Percentiles rank a stretch among this genome's conserved stretches.
Evolutionary conservation across 129 eudicot genomes (phyloP).

Genomic region (Pulicaria dysenterica): DNA sequence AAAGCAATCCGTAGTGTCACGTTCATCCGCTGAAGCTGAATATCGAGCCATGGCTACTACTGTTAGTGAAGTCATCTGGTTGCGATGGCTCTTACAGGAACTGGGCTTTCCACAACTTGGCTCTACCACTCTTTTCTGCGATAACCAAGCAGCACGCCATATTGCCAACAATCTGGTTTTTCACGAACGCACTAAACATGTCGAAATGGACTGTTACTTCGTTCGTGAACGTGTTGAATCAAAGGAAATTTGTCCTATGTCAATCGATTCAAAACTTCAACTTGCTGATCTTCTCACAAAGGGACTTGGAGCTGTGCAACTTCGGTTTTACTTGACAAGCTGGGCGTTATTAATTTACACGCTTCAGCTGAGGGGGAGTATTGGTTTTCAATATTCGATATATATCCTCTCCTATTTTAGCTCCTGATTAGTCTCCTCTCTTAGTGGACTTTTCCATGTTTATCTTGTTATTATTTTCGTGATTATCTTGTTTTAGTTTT

Average conservation of each 20-base stretch:
- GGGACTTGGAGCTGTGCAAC: neutral
- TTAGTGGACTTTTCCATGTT: neutral
- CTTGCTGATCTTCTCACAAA: neutral
- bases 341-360: neutral
- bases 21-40: neutral
- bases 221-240: neutral
- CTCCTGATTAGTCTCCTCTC: neutral
- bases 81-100: neutral
- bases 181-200: neutral
- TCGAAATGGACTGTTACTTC: too few relatives aligned
- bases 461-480: too few relatives aligned
- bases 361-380: constrained; percentile 4
- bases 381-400: neutral
- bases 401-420: neutral
- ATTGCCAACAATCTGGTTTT: neutral
- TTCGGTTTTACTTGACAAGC: neutral
- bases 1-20: neutral
- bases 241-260: neutral
- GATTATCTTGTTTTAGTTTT: too few relatives aligned
- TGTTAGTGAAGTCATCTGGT: neutral
- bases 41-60: neutral
- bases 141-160: neutral
- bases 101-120: neutral
- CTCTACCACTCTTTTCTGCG: neutral
- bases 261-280: neutral